Conservation (phyloP, 179 eudicot species). For the Silene vulgaris region DNA sequence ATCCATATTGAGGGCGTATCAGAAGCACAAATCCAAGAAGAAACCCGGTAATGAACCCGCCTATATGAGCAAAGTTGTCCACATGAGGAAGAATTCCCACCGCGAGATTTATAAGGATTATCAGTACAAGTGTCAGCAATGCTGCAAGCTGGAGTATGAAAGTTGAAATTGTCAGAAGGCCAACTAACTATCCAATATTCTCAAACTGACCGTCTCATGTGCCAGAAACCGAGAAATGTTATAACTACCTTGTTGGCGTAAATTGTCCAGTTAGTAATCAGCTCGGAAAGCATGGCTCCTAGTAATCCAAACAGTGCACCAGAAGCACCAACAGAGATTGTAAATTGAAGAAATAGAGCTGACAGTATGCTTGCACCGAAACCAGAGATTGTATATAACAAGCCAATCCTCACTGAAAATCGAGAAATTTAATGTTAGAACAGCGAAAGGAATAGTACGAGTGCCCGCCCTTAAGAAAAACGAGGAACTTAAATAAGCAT, state of each 20-base stretch:
- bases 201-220: too few relatives aligned
- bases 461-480: too few relatives aligned
- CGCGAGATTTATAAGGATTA: slow-evolving; percentile 40
- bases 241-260: slow-evolving; percentile 39
- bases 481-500: slow-evolving; percentile 22
- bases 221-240: too few relatives aligned
- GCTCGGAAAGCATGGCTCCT: slow-evolving; percentile 46
- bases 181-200: too few relatives aligned
- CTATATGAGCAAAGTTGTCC: slow-evolving; percentile 56
- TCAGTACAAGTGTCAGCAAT: slow-evolving; percentile 37
- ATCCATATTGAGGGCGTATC: slow-evolving; percentile 47
- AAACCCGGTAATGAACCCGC: slow-evolving; percentile 51
- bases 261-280: slow-evolving; percentile 42
- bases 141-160: slow-evolving; percentile 27
- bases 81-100: slow-evolving; percentile 53
- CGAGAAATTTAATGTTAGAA: too few relatives aligned
- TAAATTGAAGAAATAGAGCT: slow-evolving; percentile 32
- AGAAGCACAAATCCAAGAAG: slow-evolving; percentile 47
- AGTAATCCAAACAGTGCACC: slow-evolving; percentile 43
- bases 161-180: slow-evolving; percentile 7
- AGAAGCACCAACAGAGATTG: slow-evolving; percentile 47
- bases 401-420: slow-evolving; percentile 34
- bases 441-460: too few relatives aligned
- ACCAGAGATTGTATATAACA: slow-evolving; percentile 35
- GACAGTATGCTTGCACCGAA: slow-evolving; percentile 38